phyloP scores from a whole-genome alignment of 805 yeast species.

The Starmerella sirachaensis region DNA sequence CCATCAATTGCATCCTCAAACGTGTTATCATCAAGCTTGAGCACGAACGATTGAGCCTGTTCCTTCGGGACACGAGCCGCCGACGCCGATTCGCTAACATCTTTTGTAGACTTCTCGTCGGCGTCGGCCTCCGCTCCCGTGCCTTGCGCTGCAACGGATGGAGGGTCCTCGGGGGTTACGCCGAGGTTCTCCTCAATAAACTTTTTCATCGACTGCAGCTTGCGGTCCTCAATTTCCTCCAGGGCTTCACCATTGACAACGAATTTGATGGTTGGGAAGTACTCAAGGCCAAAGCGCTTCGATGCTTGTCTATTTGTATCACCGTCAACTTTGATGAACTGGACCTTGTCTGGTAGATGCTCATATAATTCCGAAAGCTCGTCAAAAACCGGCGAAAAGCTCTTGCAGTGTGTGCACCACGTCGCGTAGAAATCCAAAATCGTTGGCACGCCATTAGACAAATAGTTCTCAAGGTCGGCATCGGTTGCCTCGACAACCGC shows the following conservation, averaged over 20 bases:
- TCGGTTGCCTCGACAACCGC: constrained; percentile 29
- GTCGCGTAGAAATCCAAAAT: constrained; percentile 60
- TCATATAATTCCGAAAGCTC: constrained; percentile 60
- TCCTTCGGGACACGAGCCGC: constrained; percentile 7
- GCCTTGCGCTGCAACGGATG: constrained; percentile 8
- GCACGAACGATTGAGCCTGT: constrained; percentile 6
- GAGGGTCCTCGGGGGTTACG: constrained; percentile 16
- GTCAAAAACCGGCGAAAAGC: constrained; percentile 72
- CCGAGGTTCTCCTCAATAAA: constrained; percentile 35
- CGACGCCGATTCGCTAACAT: background rate
- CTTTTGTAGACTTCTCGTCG: constrained; percentile 4
- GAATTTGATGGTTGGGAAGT: constrained; percentile 54
- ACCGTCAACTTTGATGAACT: constrained; percentile 47
- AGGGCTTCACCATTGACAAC: constrained; percentile 41
- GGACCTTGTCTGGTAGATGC: constrained; percentile 34
- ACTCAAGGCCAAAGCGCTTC: constrained; percentile 40
- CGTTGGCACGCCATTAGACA: constrained; percentile 50
- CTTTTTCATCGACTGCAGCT: constrained; percentile 37
- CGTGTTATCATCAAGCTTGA: constrained; percentile 31
- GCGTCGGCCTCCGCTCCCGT: constrained; percentile 5
- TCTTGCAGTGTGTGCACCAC: constrained; percentile 95
- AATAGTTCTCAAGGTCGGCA: constrained; percentile 50
- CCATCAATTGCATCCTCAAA: constrained; percentile 34
- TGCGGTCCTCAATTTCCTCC: constrained; percentile 46
- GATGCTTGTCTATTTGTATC: constrained; percentile 43